Evolutionary conservation across 106 monocot genomes (phyloP), one percentile per base, ranked within the genome.

Genomic region (Dendrobium catenatum): DNA sequence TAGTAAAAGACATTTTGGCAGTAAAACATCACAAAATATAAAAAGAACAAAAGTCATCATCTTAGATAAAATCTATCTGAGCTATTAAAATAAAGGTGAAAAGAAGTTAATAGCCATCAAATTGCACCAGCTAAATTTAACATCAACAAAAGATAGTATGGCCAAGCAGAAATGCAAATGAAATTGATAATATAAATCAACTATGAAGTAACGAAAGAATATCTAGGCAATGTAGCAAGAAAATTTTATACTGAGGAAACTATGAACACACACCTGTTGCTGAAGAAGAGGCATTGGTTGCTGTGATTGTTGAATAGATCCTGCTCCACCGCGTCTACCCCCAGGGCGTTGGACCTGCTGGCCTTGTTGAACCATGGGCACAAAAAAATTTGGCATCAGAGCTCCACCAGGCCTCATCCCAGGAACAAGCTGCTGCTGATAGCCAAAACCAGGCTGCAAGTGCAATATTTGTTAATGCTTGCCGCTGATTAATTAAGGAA

Each of bases 401-500:
- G 68, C 90, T 68, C 82, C 89, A 10, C 86, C 90, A 47, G 95
- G 95, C 80, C 95, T 90, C 89, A 93, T 93, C 27, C 92, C 95
- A 80, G 92, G 95, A 72, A 95, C 81, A 79, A 95, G 84, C 27
- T 85, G 92, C 77, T 92, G 95, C 85, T 95, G 95, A 85, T 88
- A 95, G 46, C 89, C 90, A 80, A 92, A 95, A 29, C 87, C 95
- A 83, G 88, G 83, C 93, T 93, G 79, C 47, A 75, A 37, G 11
- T 13, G 37, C 33, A 70, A 15, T 4, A 70, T 33, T 37, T 70
- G 33, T 70, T n/a, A 70, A 37, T 37, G 33, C 33, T 22, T 70
- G 37, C 9, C 13, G 11, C 29, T 70, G 37, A 29, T 70, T 40
- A 37, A 33, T 70, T 40, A 37, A 33, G 15, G 4, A 70, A 33